These are phyloP conservation scores for Crithidia brevicula DNA, from an alignment of 208 protist genomes.

Conservation along the genomic window DNA sequence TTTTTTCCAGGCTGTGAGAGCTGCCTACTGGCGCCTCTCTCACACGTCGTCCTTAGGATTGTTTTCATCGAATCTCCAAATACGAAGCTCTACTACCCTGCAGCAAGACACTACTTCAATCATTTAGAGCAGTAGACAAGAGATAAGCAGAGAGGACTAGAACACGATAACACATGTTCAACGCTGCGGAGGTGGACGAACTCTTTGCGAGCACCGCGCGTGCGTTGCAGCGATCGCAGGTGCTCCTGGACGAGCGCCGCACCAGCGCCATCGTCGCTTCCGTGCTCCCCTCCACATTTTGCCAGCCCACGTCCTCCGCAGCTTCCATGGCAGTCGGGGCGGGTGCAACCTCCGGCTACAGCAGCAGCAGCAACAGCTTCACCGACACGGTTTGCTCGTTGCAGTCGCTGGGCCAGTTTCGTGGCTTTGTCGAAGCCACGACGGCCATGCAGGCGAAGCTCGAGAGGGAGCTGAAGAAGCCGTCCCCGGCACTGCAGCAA, in stretches of 20 bases:
- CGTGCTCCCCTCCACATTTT: slow-evolving; percentile 16
- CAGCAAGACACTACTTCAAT: too few species aligned
- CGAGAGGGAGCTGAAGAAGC: slow-evolving; percentile 23
- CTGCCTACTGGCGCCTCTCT: too few species aligned
- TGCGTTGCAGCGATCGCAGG: slow-evolving; percentile 49
- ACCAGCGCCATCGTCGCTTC: not conserved
- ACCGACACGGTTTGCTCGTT: slow-evolving; percentile 22
- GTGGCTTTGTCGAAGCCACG: slow-evolving; percentile 50
- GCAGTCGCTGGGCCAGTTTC: slow-evolving; percentile 29
- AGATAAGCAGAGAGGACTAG: too few species aligned
- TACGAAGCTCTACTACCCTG: too few species aligned
- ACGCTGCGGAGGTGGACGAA: slow-evolving; percentile 44
- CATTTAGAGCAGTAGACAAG: too few species aligned
- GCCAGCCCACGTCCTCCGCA: not conserved
- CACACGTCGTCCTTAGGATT: too few species aligned
- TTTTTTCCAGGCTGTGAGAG: too few species aligned
- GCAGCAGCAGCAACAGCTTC: slow-evolving; percentile 23
- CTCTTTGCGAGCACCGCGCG: slow-evolving; percentile 49
- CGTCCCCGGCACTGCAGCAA: slow-evolving; percentile 45
- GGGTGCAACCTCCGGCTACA: not conserved
- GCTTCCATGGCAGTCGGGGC: slow-evolving; percentile 9
- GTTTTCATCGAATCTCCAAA: too few species aligned
- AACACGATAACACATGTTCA: slow-evolving; percentile 65
- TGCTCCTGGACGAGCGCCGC: slow-evolving; percentile 58
- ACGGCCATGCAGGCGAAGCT: slow-evolving; percentile 40